A percentile compares a stretch with the other conserved stretches of the same genome.
Conservation (phyloP, 1,284 basidiomycete species). For the Naganishia sp. region DNA sequence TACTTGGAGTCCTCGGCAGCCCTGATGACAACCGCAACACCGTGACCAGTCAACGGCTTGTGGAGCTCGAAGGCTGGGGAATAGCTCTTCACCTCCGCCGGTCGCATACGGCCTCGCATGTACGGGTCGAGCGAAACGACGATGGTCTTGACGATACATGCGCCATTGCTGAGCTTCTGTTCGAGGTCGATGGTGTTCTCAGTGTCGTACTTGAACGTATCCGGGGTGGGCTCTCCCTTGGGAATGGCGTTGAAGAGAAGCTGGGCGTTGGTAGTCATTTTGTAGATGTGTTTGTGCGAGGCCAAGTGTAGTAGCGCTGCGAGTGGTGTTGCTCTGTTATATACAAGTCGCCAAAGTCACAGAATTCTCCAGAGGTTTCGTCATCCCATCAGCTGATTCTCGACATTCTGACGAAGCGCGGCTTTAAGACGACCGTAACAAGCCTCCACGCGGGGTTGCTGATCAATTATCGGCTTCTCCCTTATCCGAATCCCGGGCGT, state of each 20-base stretch:
- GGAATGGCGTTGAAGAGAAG: constrained; percentile 44
- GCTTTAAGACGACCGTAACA: no score
- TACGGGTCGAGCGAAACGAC: constrained; percentile 60
- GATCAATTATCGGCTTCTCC: background rate
- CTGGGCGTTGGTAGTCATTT: constrained; percentile 30
- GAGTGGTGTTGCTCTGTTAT: background rate
- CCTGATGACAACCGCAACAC: constrained; percentile 16
- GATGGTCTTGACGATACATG: constrained; percentile 59
- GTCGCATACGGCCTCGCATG: constrained; percentile 56
- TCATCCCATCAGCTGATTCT: background rate
- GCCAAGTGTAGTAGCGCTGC: background rate
- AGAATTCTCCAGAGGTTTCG: background rate
- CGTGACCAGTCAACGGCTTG: constrained; percentile 27
- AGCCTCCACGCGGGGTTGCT: background rate
- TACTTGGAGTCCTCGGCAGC: constrained; percentile 9
- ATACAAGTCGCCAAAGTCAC: background rate
- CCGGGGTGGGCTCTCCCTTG: constrained; percentile 58
- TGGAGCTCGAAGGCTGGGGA: constrained; percentile 32
- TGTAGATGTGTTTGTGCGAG: background rate
- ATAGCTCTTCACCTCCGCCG: constrained; percentile 34
- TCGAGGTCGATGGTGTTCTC: constrained; percentile 60
- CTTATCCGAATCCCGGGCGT: background rate
- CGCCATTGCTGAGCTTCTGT: constrained; percentile 58
- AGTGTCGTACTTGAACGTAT: constrained; percentile 59
- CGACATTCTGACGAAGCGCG: constrained; percentile 2